Percentiles rank a stretch among this genome's conserved stretches.
Evolutionary conservation across 345 rosid genomes (phyloP).

Genomic region (Salix caprea): DNA sequence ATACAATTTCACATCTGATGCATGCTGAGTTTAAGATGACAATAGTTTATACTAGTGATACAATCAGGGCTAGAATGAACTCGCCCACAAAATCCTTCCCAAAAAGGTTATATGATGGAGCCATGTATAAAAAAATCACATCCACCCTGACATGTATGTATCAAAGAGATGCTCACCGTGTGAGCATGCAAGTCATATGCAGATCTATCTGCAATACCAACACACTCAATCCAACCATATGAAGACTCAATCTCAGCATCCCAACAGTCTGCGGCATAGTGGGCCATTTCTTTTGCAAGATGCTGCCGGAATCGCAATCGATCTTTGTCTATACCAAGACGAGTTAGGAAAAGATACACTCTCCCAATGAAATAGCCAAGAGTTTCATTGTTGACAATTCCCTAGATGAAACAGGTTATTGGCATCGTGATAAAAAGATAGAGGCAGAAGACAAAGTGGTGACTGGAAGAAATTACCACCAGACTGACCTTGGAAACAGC

Average conservation of each 20-base stretch:
- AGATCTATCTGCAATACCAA: slow-evolving; percentile 97
- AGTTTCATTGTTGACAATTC: slow-evolving; percentile 88
- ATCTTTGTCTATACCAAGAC: slow-evolving; percentile 73
- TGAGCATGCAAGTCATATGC: slow-evolving; percentile 87
- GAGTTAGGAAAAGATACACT: slow-evolving; percentile 76
- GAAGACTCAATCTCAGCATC: slow-evolving; percentile 96
- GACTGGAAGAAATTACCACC: background rate
- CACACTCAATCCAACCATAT: slow-evolving; percentile 98
- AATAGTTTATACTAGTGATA: background rate
- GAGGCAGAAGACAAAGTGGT: background rate
- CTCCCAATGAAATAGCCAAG: slow-evolving; percentile 96
- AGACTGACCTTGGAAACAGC: slow-evolving; percentile 70
- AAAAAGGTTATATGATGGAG: background rate
- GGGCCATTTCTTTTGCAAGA: slow-evolving; percentile 98
- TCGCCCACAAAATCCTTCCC: background rate
- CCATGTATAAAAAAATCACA: background rate
- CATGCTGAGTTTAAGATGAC: background rate
- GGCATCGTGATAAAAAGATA: background rate
- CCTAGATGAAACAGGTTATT: slow-evolving; percentile 37
- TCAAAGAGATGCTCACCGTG: slow-evolving; percentile 40
- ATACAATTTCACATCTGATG: background rate
- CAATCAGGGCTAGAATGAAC: background rate
- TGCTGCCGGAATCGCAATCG: slow-evolving; percentile 91
- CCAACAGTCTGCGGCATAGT: slow-evolving; percentile 98
- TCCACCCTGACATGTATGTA: background rate